phyloP scores from a whole-genome alignment of 352 stramenopile genomes.

The Globisporangium alternatum region DNA sequence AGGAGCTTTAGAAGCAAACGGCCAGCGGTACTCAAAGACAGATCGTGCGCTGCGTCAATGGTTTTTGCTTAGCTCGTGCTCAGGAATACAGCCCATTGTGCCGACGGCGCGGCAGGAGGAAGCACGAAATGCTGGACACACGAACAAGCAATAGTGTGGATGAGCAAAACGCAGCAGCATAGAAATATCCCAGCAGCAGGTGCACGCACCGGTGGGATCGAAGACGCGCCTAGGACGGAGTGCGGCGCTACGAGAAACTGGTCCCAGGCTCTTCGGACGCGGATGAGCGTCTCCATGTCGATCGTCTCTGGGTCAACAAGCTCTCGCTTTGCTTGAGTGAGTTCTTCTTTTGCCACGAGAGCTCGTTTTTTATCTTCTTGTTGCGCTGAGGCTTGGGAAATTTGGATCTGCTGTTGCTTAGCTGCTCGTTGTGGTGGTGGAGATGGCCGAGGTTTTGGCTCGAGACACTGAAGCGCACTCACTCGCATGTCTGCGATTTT shows the following conservation, averaged over 20 bases:
- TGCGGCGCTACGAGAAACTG: conserved; percentile 17
- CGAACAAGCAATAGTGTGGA: not conserved
- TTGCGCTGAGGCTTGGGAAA: not conserved
- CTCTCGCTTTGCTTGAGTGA: not conserved
- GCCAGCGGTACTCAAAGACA: not conserved
- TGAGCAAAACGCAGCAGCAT: not conserved
- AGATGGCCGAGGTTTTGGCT: not conserved
- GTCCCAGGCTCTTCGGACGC: conserved; percentile 27
- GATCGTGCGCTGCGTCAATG: not conserved
- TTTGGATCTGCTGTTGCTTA: not conserved
- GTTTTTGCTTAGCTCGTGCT: not conserved
- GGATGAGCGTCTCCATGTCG: conserved; percentile 33
- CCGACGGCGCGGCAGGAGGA: conserved; percentile 10
- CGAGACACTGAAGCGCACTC: conserved; percentile 6
- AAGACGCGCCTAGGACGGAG: conserved; percentile 20
- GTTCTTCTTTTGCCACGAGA: not conserved
- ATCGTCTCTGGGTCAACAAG: conserved; percentile 27
- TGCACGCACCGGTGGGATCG: conserved; percentile 30
- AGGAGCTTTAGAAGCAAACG: not conserved
- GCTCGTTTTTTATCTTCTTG: not conserved
- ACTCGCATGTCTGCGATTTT: conserved; percentile 1
- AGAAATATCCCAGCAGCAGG: not conserved
- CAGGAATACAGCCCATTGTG: conserved; percentile 12
- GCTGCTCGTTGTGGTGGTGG: not conserved
- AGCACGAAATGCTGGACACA: conserved; percentile 15